Conservation (phyloP, 768 basidiomycete genomes). For the Leccinum barrowsii region DNA sequence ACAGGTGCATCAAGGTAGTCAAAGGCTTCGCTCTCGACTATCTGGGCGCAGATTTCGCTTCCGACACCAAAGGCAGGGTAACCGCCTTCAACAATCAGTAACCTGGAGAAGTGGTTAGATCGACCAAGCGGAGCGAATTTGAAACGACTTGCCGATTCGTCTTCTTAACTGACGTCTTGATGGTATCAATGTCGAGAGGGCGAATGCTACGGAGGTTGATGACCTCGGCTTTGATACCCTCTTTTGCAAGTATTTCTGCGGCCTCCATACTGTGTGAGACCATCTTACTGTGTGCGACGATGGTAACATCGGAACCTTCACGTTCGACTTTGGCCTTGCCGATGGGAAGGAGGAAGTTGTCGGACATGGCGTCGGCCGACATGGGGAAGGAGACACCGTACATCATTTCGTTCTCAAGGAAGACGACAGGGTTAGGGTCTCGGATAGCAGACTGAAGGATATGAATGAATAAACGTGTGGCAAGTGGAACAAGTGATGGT, state of each 20-base stretch:
- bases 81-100: conserved; percentile 95
- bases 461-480: neutral
- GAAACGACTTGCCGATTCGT: conserved; percentile 72
- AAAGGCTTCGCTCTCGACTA: conserved; percentile 95
- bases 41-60: conserved; percentile 97
- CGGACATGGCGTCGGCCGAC: conserved; percentile 91
- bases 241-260: conserved; percentile 88
- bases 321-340: conserved; percentile 97
- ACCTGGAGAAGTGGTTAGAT: conserved; percentile 39
- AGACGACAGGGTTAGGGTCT: conserved; percentile 96
- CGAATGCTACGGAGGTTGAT: conserved; percentile 96
- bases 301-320: conserved; percentile 87
- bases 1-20: conserved; percentile 98
- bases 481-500: neutral
- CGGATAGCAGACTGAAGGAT: conserved; percentile 80
- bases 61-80: conserved; percentile 99
- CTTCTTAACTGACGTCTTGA: conserved; percentile 97
- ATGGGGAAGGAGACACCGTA: conserved; percentile 98
- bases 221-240: conserved; percentile 96
- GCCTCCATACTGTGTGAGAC: conserved; percentile 94
- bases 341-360: conserved; percentile 92
- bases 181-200: conserved; percentile 96
- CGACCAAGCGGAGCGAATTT: neutral
- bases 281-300: conserved; percentile 98
- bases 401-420: conserved; percentile 99